A percentile compares a stretch with the other conserved stretches of the same genome.
These are phyloP conservation scores for Amauroascus verrucosus DNA, from an alignment of 2,329 filamentous ascomycete genomes.

Conservation along the genomic window DNA sequence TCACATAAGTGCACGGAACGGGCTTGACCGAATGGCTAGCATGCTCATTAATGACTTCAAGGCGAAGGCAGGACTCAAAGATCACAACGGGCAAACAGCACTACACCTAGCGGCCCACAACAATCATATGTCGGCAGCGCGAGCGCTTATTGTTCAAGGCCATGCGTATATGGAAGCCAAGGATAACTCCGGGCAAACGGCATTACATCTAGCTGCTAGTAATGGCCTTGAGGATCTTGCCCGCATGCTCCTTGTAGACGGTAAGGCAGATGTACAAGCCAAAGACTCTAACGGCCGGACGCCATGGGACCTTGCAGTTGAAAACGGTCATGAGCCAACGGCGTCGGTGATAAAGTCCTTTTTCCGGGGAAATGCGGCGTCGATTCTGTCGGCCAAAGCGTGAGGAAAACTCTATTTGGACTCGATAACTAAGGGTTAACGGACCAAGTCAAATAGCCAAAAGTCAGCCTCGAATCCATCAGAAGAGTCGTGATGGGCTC, in stretches of 20 bases:
- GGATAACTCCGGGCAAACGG: background rate
- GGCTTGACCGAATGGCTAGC: background rate
- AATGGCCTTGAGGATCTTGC: background rate
- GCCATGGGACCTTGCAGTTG: background rate
- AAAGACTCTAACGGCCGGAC: background rate
- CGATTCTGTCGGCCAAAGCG: too few species aligned
- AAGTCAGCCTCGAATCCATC: too few species aligned
- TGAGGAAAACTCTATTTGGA: too few species aligned
- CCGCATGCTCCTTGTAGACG: background rate
- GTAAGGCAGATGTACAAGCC: background rate
- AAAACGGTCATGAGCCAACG: background rate
- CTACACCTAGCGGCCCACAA: background rate
- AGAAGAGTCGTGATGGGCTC: too few species aligned
- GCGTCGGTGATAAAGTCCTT: background rate
- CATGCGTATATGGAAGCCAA: background rate
- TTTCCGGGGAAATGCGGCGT: too few species aligned
- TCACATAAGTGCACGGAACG: conserved; percentile 3
- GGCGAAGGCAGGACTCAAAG: background rate
- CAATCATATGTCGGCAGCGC: background rate
- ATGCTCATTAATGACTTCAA: background rate
- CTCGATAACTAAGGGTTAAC: too few species aligned
- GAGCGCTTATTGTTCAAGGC: background rate
- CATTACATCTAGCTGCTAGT: background rate
- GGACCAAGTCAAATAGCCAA: too few species aligned
- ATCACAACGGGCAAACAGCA: background rate